A percentile compares a stretch with the other conserved stretches of the same genome.
These are phyloP conservation scores for Colletotrichum sp. DNA, from an alignment of 2,329 filamentous ascomycete genomes.

Conservation along the genomic window DNA sequence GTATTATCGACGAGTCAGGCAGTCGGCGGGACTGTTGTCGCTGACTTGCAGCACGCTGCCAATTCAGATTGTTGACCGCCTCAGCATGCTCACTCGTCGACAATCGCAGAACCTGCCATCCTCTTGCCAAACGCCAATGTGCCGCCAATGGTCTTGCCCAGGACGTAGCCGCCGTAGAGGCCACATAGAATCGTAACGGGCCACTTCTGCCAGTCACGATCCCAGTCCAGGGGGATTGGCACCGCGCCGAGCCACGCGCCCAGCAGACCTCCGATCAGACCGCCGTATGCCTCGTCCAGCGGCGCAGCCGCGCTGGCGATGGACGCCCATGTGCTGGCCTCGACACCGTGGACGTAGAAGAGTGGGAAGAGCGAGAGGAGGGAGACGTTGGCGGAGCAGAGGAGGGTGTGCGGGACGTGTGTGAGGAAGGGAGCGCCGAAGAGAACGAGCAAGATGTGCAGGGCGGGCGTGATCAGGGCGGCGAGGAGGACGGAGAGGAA, in stretches of 20 bases:
- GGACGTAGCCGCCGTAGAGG: slow-evolving; percentile 76
- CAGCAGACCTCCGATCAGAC: slow-evolving; percentile 74
- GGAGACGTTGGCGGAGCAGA: slow-evolving; percentile 82
- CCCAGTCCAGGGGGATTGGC: slow-evolving; percentile 96
- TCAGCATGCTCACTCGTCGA: background rate
- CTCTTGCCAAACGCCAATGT: slow-evolving; percentile 51
- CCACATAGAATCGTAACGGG: slow-evolving; percentile 90
- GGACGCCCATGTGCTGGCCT: slow-evolving; percentile 71
- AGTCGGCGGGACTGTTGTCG: background rate
- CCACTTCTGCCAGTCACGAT: slow-evolving; percentile 99
- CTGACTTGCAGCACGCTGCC: background rate
- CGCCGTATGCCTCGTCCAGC: slow-evolving; percentile 85
- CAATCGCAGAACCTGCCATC: slow-evolving; percentile 29
- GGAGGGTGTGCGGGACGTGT: slow-evolving; percentile 77
- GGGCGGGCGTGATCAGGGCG: slow-evolving; percentile 68
- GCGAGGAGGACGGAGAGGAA: slow-evolving; percentile 63
- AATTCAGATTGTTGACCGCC: background rate
- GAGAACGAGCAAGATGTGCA: slow-evolving; percentile 74
- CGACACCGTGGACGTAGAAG: slow-evolving; percentile 85
- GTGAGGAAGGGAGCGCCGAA: slow-evolving; percentile 92
- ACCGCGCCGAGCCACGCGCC: slow-evolving; percentile 94
- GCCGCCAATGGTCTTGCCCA: slow-evolving; percentile 70
- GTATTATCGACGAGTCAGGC: background rate
- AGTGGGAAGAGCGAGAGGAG: slow-evolving; percentile 80
- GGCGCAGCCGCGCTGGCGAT: slow-evolving; percentile 72